Evolutionary conservation across 768 basidiomycete genomes (phyloP), one percentile per base, ranked within the genome.

Genomic region (Ephemerocybe angulata): DNA sequence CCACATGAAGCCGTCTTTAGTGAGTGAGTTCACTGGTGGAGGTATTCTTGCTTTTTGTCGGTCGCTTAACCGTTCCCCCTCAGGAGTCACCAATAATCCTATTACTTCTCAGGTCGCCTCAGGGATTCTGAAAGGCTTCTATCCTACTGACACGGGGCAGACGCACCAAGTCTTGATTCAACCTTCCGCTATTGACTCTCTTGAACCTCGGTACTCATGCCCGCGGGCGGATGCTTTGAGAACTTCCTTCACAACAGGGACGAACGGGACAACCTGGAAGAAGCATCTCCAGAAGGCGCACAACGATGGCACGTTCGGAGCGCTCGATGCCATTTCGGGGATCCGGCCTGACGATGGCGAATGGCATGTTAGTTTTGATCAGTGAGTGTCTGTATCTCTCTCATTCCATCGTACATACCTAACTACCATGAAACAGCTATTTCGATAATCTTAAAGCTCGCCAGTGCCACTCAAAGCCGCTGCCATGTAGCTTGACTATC

Each of bases 91-190:
- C 2, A 79, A 79, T 65, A 81, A 81, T 48, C 72, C 70, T 17
- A 78, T 81, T 27, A 80, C 80, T 10, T 80, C 79, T 0, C 77
- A 81, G 67, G 77, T 80, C 1, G 77, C 79, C 17, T 75, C 75
- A 17, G 77, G 75, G 1, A 69, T 80, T 15, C 58, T 78, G 21
- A 66, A 66, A 43, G 78, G 79, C 2, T 64, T 81, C 10, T 80
- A 80, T 63, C 78, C 80, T 3, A 22, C 4, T 2, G 47, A 51
- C 25, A 28, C 25, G 2, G 70, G 73, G 35, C 49, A 60, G 7
- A 61, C 67, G 27, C 57, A 67, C 12, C 62, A 71, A 7, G 76
- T 71, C 2, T 50, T 72, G 17, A 69, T 80, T 31, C 76, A 79
- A 59, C 66, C 74, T 0, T 62, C 69, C 3, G 62, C 62, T 8